These are phyloP conservation scores for Penicillium salamii DNA, from an alignment of 495 filamentous ascomycete genomes.

Conservation along the genomic window DNA sequence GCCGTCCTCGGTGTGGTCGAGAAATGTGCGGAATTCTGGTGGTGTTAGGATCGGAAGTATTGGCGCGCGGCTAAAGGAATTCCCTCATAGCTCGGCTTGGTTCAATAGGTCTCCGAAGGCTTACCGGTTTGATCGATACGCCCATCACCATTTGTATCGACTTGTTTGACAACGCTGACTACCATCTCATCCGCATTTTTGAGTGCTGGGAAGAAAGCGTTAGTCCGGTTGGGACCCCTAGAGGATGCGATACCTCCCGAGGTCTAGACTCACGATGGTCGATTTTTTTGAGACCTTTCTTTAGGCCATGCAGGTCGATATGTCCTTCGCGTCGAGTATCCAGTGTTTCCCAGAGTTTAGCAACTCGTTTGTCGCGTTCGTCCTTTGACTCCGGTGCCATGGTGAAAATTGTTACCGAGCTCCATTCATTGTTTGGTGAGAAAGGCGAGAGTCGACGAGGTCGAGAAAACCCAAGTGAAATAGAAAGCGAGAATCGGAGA, in stretches of 20 bases:
- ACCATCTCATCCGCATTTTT: constrained; percentile 93
- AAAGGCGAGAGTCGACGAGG: background rate
- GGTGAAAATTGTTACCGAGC: constrained; percentile 39
- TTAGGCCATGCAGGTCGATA: constrained; percentile 77
- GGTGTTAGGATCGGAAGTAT: constrained; percentile 21
- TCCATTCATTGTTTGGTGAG: constrained; percentile 35
- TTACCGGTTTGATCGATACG: constrained; percentile 86
- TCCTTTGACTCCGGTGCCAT: constrained; percentile 61
- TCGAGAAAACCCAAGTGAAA: constrained; percentile 1
- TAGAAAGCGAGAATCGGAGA: background rate
- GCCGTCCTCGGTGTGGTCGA: constrained; percentile 79
- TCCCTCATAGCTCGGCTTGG: constrained; percentile 1
- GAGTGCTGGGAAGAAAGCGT: constrained; percentile 58
- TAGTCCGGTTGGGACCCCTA: constrained; percentile 27
- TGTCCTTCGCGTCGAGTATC: constrained; percentile 73
- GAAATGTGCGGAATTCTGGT: constrained; percentile 84
- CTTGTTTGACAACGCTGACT: constrained; percentile 68
- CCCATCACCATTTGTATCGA: constrained; percentile 85
- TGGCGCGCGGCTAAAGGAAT: constrained; percentile 5
- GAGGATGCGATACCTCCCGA: too few species aligned
- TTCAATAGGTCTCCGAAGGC: constrained; percentile 21
- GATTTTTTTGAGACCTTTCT: constrained; percentile 79
- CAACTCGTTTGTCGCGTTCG: constrained; percentile 72
- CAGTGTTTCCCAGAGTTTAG: constrained; percentile 74
- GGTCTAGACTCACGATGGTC: constrained; percentile 89